These are phyloP conservation scores for Capsicum chinense DNA, from an alignment of 257 asterid genomes.

Conservation along the genomic window DNA sequence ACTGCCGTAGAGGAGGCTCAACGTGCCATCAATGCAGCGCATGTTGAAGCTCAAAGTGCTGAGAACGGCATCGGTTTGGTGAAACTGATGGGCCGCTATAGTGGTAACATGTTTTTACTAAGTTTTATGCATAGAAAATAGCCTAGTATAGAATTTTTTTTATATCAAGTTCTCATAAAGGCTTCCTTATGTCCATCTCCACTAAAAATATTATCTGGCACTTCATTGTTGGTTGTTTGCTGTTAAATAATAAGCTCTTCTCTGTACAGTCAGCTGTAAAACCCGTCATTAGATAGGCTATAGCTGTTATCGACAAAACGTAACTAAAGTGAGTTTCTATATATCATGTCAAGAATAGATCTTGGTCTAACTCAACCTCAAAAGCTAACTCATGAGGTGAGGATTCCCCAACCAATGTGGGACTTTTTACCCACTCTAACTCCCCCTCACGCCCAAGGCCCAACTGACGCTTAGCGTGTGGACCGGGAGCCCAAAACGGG, in stretches of 20 bases:
- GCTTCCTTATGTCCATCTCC: not conserved
- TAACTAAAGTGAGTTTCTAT: not conserved
- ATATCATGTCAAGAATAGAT: not conserved
- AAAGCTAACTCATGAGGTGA: no score
- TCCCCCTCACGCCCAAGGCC: no score
- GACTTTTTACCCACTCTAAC: no score
- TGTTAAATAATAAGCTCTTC: slow-evolving; percentile 1
- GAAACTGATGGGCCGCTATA: slow-evolving; percentile 93
- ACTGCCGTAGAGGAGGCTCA: slow-evolving; percentile 97
- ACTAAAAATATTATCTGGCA: not conserved
- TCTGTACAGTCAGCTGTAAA: not conserved
- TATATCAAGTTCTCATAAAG: not conserved
- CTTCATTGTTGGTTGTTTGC: slow-evolving; percentile 18
- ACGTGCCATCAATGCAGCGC: slow-evolving; percentile 97
- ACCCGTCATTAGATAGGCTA: not conserved
- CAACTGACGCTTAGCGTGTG: no score
- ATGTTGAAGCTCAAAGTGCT: slow-evolving; percentile 93
- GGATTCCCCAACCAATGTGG: no score
- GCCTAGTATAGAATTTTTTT: not conserved
- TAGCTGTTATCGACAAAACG: not conserved
- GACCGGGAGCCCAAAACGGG: no score
- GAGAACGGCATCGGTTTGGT: slow-evolving; percentile 93
- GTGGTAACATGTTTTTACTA: slow-evolving; percentile 53
- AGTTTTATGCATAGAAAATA: no score
- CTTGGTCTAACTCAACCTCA: no score